These are phyloP conservation scores for Croton setiger DNA, from an alignment of 441 rosid genomes.

Conservation along the genomic window DNA sequence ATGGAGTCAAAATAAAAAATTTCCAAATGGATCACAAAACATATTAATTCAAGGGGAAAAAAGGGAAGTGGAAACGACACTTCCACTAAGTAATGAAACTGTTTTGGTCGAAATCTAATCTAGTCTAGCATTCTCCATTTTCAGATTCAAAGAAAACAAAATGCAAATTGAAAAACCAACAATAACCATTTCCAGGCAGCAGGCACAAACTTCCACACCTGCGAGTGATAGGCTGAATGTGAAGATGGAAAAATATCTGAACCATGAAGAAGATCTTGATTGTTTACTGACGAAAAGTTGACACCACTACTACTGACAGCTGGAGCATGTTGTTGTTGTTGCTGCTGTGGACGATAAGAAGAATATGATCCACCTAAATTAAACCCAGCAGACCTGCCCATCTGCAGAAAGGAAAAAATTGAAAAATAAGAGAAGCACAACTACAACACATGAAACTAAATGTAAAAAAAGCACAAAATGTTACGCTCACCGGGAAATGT, in stretches of 20 bases:
- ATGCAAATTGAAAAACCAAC: slow-evolving; percentile 13
- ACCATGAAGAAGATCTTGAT: slow-evolving; percentile 74
- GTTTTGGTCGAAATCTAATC: neutral
- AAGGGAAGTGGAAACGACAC: neutral
- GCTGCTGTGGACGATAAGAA: slow-evolving; percentile 89
- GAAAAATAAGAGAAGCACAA: slow-evolving; percentile 13
- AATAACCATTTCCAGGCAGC: slow-evolving; percentile 14
- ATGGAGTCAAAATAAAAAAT: slow-evolving; percentile 9
- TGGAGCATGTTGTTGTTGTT: slow-evolving; percentile 77
- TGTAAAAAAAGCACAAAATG: slow-evolving; percentile 3
- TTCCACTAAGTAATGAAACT: neutral
- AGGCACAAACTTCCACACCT: slow-evolving; percentile 51
- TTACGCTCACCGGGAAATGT: slow-evolving; percentile 76
- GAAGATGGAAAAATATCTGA: slow-evolving; percentile 84
- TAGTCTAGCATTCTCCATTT: no score
- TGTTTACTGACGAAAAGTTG: slow-evolving; percentile 64
- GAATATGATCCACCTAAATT: slow-evolving; percentile 70
- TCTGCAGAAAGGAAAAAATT: slow-evolving; percentile 40
- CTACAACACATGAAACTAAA: slow-evolving; percentile 14
- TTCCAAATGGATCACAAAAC: neutral
- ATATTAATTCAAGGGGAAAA: neutral
- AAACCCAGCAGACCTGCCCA: slow-evolving; percentile 91
- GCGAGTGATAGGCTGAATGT: slow-evolving; percentile 76
- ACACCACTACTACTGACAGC: slow-evolving; percentile 66
- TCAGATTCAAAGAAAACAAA: neutral